Base-by-base conservation (phyloP, 2,329 filamentous ascomycete genomes). In the Xylaria sp. region DNA sequence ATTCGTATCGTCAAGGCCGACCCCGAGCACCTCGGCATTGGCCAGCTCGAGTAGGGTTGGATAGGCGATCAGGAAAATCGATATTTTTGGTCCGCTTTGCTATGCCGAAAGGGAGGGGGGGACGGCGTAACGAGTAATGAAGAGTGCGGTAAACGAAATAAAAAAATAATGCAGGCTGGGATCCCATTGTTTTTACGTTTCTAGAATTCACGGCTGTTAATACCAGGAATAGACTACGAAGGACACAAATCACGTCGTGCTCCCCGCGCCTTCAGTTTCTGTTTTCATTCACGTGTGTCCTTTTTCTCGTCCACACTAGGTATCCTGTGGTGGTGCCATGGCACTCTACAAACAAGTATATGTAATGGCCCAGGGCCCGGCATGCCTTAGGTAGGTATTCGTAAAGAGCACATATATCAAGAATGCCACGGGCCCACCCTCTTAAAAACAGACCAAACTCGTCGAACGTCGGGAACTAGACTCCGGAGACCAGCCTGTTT, bases 1-100 rank as follows among this genome's bases (percentile, higher is more conserved):
- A 78, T 87, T 70, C 85, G 85, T 63, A 85, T 87, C 62, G 84
- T 87, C 75, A 85, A 84, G 78, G 85, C 85, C 47, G 83, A 87
- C 72, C 79, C 82, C 19, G 79, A 84, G 70, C 80, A 85, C 75
- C 81, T 87, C 49, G 85, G 85, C 60, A 81, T 87, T 68, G 84
- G 83, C 44, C 76, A 83, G 56, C 60, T 72, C 72, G 68, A 69
- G 51, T 75, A 70, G 13, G n/a, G 25, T 29, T 19, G 21, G 69
- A 41, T 7, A 9, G 21, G 5, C 17, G n/a, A 27, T 13, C 10
- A 25, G 41, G 19, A 15, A 25, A 4, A 21, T 11, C 17, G 10
- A 48, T 8, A 21, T 35, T 17, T 33, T 54, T n/a, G 19, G 21
- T 15, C 19, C 52, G 46, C 10, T 46, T 38, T 37, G 10, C 27